Evolutionary conservation across 2,329 filamentous ascomycete genomes (phyloP), one percentile per base, ranked within the genome.

Genomic region (Colletotrichum lini): DNA sequence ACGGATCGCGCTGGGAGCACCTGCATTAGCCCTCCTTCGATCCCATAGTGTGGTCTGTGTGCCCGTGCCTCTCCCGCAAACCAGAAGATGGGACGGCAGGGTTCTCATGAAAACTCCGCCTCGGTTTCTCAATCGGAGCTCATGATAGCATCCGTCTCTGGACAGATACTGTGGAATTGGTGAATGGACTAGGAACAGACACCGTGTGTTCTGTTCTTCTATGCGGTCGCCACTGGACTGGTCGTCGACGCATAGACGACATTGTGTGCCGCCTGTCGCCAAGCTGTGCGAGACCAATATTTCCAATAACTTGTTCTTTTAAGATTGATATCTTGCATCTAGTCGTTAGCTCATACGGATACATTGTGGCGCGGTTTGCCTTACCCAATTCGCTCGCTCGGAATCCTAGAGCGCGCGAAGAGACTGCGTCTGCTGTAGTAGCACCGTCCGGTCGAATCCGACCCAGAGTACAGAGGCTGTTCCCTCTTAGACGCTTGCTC

Each of bases 1-100:
- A 59, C 38, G 53, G 65, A 21, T 54, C 53, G 40, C 38, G 38
- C 9, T 52, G 18, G 30, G 38, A 52, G 21, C 68, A 62, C 69
- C 58, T 68, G 69, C 69, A 71, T 71, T 68, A 68, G 69, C 38
- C 38, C 15, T 45, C 47, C 40, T 21, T 42, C 35, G 21, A 4
- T 42, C 40, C 42, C 49, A 21, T 12, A 16, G 57, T 47, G 21
- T 35, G 57, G 57, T 45, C 57, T 47, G 57, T 47, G 57, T 47
- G 5, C 57, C 56, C 42, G 57, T 30, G 10, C 57, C 42, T 53
- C 57, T 59, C 57, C 57, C 57, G 57, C 40, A 16, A 38, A 44
- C 10, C 15, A 42, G 38, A 53, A 44, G 21, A 53, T 53, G 21
- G 49, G 49, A 53, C 49, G 60, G 12, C n/a, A 40, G 53, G 18